Evolutionary conservation across 805 yeast genomes (phyloP).

Genomic region (Saccharomycopsis synnaedendra): DNA sequence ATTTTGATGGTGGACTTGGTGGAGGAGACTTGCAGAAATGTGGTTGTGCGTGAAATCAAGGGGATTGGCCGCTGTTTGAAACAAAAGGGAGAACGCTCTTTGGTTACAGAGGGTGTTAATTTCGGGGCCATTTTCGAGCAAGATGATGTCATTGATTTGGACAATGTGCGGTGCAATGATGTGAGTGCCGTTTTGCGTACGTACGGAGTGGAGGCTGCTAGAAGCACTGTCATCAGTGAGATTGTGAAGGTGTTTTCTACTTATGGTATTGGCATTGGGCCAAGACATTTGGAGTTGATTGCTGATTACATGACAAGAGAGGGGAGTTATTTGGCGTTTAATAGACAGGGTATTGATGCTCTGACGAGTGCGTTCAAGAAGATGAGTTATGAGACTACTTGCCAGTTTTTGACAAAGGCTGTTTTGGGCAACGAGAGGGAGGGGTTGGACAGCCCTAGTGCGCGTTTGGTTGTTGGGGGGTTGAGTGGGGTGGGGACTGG

Average conservation of each 20-base stretch:
- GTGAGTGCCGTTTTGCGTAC: slow-evolving; percentile 80
- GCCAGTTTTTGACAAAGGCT: slow-evolving; percentile 93
- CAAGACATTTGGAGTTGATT: slow-evolving; percentile 90
- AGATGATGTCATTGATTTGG: slow-evolving; percentile 83
- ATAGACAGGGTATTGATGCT: slow-evolving; percentile 96
- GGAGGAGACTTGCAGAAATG: slow-evolving; percentile 80
- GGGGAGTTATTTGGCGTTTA: slow-evolving; percentile 92
- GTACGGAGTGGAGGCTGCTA: slow-evolving; percentile 98
- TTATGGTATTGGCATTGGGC: slow-evolving; percentile 87
- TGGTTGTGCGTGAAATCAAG: slow-evolving; percentile 88
- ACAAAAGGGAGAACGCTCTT: slow-evolving; percentile 49
- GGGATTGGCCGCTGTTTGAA: slow-evolving; percentile 91
- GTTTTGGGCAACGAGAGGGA: slow-evolving; percentile 88
- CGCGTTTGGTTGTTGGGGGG: slow-evolving; percentile 87
- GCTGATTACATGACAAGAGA: slow-evolving; percentile 99
- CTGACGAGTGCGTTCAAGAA: slow-evolving; percentile 94
- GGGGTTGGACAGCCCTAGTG: slow-evolving; percentile 81
- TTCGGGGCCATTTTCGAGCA: slow-evolving; percentile 98
- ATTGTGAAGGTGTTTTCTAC: slow-evolving; percentile 92
- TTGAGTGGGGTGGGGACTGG: slow-evolving; percentile 93
- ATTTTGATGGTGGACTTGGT: slow-evolving; percentile 93
- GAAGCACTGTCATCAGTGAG: slow-evolving; percentile 94
- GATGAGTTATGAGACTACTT: slow-evolving; percentile 98
- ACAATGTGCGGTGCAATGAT: slow-evolving; percentile 85
- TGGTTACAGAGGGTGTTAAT: slow-evolving; percentile 97